Percentiles rank a stretch among this genome's conserved stretches.
Evolutionary conservation across 23 red algal genomes (phyloP).

Genomic region (Gracilaria domingensis): DNA sequence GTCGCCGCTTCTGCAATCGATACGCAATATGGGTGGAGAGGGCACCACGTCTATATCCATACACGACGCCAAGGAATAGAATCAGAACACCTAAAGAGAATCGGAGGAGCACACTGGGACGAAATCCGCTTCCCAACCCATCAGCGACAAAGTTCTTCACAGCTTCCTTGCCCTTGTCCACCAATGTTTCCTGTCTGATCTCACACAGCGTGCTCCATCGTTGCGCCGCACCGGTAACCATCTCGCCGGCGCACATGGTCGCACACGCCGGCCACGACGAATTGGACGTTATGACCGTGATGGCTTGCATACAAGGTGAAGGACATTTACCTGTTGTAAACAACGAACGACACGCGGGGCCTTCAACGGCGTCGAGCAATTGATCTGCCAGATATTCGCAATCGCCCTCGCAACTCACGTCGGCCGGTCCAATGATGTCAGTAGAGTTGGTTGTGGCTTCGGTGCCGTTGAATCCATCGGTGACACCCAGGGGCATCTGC

Average conservation of each 20-base stretch:
- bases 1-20: slow-evolving; percentile 46
- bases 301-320: slow-evolving; percentile 7
- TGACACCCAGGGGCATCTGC: background rate
- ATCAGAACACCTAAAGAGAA: slow-evolving; percentile 47
- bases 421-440: background rate
- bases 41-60: slow-evolving; percentile 52
- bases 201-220: slow-evolving; percentile 53
- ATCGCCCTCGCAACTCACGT: background rate
- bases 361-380: slow-evolving; percentile 55
- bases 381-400: slow-evolving; percentile 43
- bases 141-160: slow-evolving; percentile 62
- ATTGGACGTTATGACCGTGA: slow-evolving; percentile 15
- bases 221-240: slow-evolving; percentile 54
- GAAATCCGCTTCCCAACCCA: slow-evolving; percentile 9
- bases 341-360: slow-evolving; percentile 35
- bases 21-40: slow-evolving; percentile 44
- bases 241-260: slow-evolving; percentile 49
- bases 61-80: slow-evolving; percentile 12
- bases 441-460: background rate
- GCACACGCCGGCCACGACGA: slow-evolving; percentile 49
- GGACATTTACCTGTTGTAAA: slow-evolving; percentile 62
- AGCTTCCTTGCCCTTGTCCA: slow-evolving; percentile 77
- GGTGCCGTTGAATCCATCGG: background rate
- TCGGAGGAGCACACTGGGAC: slow-evolving; percentile 16
- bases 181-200: slow-evolving; percentile 37